phyloP scores from a whole-genome alignment of 495 filamentous ascomycete genomes.

The Penicillium mononematosum region DNA sequence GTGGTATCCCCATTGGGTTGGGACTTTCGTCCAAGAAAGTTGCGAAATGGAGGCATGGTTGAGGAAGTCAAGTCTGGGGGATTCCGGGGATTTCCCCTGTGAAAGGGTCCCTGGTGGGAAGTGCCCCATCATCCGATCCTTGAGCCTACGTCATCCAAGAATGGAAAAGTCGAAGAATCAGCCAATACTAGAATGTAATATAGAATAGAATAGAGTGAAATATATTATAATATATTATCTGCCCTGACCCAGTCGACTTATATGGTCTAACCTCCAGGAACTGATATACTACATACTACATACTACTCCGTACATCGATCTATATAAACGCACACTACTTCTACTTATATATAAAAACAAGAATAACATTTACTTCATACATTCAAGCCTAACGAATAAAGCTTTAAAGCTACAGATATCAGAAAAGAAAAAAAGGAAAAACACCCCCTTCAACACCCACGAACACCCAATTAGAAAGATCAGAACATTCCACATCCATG shows the following conservation, averaged over 20 bases:
- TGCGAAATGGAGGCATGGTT: slow-evolving; percentile 68
- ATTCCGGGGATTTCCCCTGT: not conserved
- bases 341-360: not conserved
- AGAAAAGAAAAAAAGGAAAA: not conserved
- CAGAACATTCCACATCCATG: not conserved
- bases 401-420: not conserved
- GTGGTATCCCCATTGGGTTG: slow-evolving; percentile 49
- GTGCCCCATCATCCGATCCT: not conserved
- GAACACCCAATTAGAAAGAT: slow-evolving; percentile 2
- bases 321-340: not conserved
- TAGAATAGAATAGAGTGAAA: not conserved
- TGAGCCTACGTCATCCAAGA: slow-evolving; percentile 4
- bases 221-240: too few relatives aligned
- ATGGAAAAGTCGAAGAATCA: too few relatives aligned
- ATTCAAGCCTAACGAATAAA: not conserved
- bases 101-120: not conserved
- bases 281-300: not conserved
- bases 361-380: not conserved
- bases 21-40: slow-evolving; percentile 64
- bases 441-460: not conserved
- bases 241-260: not conserved
- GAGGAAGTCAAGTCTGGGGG: not conserved
- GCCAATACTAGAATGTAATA: too few relatives aligned
- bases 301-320: too few relatives aligned
- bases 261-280: not conserved